These are phyloP conservation scores for Cerioporus squamosus DNA, from an alignment of 1,284 basidiomycete genomes.

Conservation along the genomic window DNA sequence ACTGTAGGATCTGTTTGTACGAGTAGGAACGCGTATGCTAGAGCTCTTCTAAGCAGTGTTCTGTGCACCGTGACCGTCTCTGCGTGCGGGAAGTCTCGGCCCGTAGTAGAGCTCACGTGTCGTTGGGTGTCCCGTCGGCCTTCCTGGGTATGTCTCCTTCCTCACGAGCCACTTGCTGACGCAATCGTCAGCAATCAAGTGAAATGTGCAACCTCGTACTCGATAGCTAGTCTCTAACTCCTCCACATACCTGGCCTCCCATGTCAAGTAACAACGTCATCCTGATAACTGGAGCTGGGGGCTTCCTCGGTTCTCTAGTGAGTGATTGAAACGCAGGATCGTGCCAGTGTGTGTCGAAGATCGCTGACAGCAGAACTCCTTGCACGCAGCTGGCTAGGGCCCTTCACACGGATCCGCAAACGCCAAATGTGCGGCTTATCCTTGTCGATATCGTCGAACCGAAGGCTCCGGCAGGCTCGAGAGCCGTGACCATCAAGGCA, in stretches of 20 bases:
- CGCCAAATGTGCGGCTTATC: constrained; percentile 51
- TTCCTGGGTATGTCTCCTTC: background rate
- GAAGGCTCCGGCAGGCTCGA: constrained; percentile 41
- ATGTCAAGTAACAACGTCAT: constrained; percentile 38
- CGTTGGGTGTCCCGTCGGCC: background rate
- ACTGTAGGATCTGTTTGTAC: no score
- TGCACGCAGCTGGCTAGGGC: constrained; percentile 39
- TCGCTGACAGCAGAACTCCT: no score
- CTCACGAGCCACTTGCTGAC: background rate
- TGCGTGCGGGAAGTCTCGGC: background rate
- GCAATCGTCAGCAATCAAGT: background rate
- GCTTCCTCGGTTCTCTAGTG: constrained; percentile 50
- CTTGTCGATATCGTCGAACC: constrained; percentile 60
- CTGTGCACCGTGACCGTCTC: background rate
- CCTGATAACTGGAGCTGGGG: constrained; percentile 62
- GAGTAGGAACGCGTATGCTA: background rate
- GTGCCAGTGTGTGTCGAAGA: no score
- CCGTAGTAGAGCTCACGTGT: background rate
- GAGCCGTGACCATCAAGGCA: constrained; percentile 48
- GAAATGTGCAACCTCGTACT: no score
- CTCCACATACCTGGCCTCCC: no score
- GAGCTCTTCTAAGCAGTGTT: background rate
- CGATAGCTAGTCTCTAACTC: no score
- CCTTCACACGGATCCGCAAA: constrained; percentile 38
- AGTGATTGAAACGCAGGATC: constrained; percentile 8